Base-by-base conservation (phyloP, 176 grass and related monocot species). In the Phyllostachys edulis region DNA sequence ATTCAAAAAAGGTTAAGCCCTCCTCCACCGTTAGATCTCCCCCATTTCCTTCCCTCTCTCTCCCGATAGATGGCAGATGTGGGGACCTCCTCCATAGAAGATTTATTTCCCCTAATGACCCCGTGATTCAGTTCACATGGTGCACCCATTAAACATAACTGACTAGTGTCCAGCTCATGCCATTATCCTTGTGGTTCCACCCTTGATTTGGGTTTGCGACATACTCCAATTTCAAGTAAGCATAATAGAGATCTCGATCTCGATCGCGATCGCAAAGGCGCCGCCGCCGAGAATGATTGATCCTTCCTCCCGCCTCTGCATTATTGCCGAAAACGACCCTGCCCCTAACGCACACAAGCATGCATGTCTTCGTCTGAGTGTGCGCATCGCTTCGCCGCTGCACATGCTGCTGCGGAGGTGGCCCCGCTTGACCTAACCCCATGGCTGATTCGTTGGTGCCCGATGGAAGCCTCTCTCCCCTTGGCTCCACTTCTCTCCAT, bases 241-340 rank as follows among this genome's bases (percentile, higher is more conserved):
- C 56, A 9, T 21, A 56, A 9, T 20, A 20, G 20, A 56, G 18
- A 56, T 21, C 16, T 8, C 18, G 0, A 1, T 21, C 16, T 3
- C 18, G 0, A 1, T 56, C 20, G 20, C 18, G 4, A 56, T 56
- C 57, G 75, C 37, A 24, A 20, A 47, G 14, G n/a, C 74, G 54
- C 11, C 26, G 14, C 9, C 74, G 54, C 18, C 26, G 44, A 66
- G 52, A 24, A 59, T 1, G 51, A 60, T 60, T 8, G 73, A 20
- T 29, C 18, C 9, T 12, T 9, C 66, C 7, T 9, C 50, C n/a
- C 9, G 49, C 49, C 38, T 7, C 38, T 7, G 83, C 69, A 38
- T 61, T 75, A 68, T 69, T 2, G 51, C 51, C 64, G 73, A 84
- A 54, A 79, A 78, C 36, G 45, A 83, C 86, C 34, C 69, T 23